phyloP scores from a whole-genome alignment of 2,329 filamentous ascomycete genomes.

The Claviceps capensis region DNA sequence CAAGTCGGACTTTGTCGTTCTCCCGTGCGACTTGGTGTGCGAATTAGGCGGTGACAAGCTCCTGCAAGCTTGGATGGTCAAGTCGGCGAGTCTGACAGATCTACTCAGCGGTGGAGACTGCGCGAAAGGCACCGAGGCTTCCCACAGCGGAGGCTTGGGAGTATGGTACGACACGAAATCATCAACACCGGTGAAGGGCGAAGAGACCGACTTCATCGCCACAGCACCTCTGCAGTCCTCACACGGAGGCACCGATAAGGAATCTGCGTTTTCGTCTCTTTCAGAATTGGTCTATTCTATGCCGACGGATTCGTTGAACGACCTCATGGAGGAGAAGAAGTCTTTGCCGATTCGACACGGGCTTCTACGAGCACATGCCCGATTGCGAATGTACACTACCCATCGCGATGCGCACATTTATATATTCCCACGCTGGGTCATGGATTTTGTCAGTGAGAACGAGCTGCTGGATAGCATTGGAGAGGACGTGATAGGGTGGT shows the following conservation, averaged over 20 bases:
- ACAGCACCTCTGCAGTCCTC: constrained; percentile 53
- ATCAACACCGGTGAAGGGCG: constrained; percentile 66
- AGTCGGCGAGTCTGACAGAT: constrained; percentile 55
- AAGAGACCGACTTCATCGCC: constrained; percentile 86
- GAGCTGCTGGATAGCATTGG: constrained; percentile 75
- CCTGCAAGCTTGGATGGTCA: constrained; percentile 84
- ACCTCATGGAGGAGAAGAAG: constrained; percentile 63
- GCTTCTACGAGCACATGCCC: constrained; percentile 60
- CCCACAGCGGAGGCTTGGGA: constrained; percentile 62
- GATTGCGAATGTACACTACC: constrained; percentile 66
- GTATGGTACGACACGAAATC: constrained; percentile 84
- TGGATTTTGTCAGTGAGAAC: constrained; percentile 70
- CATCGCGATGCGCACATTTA: constrained; percentile 91
- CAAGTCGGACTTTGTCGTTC: constrained; percentile 72
- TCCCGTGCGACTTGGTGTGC: constrained; percentile 89
- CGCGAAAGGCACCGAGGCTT: constrained; percentile 22
- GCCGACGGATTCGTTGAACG: constrained; percentile 79
- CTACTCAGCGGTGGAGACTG: constrained; percentile 35
- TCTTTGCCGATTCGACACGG: constrained; percentile 62
- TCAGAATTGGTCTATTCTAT: constrained; percentile 76
- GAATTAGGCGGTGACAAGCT: constrained; percentile 74
- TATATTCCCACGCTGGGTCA: constrained; percentile 81
- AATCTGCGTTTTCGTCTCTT: constrained; percentile 52
- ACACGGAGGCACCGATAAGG: constrained; percentile 30
- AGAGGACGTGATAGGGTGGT: constrained; percentile 88